Evolutionary conservation across 2,329 filamentous ascomycete species (phyloP).

Genomic region (Penicillium sp.): DNA sequence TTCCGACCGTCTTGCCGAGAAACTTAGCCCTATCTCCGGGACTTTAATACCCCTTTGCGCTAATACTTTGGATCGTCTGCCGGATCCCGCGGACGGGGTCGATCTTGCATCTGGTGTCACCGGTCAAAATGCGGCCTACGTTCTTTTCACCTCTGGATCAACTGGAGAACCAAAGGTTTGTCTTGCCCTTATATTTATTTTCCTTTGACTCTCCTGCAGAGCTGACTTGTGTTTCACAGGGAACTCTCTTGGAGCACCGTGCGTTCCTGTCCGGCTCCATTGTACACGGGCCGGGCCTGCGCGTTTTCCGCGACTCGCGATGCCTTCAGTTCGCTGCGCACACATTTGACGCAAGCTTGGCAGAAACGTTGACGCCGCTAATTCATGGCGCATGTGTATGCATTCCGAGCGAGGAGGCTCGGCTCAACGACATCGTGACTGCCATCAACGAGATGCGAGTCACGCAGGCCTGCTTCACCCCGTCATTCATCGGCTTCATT

Average conservation of each 20-base stretch:
- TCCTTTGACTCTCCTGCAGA: no score
- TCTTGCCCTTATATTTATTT: background rate
- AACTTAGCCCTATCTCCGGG: conserved; percentile 23
- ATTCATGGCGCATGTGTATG: conserved; percentile 58
- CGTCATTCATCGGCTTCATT: conserved; percentile 53
- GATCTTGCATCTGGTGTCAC: conserved; percentile 27
- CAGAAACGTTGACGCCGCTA: conserved; percentile 54
- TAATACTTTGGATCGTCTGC: conserved; percentile 24
- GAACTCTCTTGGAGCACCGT: conserved; percentile 61
- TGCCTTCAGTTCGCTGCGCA: conserved; percentile 57
- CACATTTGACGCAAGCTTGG: conserved; percentile 54
- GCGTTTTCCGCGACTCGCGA: conserved; percentile 51
- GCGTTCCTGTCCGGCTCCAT: conserved; percentile 56
- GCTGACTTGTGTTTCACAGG: conserved; percentile 34
- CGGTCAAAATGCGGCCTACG: conserved; percentile 45
- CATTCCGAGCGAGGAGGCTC: conserved; percentile 51
- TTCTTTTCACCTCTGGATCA: conserved; percentile 59
- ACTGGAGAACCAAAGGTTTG: conserved; percentile 52
- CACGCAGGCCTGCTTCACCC: conserved; percentile 57
- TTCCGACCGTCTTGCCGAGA: conserved; percentile 26
- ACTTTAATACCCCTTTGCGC: conserved; percentile 31
- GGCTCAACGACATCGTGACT: conserved; percentile 49
- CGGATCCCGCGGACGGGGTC: conserved; percentile 13
- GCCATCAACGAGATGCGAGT: conserved; percentile 53
- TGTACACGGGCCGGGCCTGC: conserved; percentile 50